Base-by-base conservation (phyloP, 169 alveolate genomes). In the Cardiosporidium cionae region DNA sequence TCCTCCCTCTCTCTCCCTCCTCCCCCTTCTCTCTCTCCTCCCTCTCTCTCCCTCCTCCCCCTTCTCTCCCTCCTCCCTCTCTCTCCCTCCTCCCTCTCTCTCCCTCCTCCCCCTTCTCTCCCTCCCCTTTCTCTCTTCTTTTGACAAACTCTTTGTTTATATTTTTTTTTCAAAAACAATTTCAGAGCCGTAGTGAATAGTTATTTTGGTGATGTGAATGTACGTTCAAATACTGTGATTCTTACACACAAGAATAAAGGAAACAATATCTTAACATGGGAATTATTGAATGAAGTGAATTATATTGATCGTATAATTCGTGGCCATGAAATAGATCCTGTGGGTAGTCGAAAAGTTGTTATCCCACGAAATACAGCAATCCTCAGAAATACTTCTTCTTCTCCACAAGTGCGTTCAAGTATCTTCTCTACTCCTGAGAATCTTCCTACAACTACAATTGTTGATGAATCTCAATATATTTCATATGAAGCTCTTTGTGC, bases 311-410 rank as follows among this genome's bases (percentile, higher is more conserved):
- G 79, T 53, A 65, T 85, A 66, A 76, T 85, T 37, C 81, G 89
- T n/a, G 90, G 90, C n/a, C 77, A 79, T 34, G 81, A 78, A 9
- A 69, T 81, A 29, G 90, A 85, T 72, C 89, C 90, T 1, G 89
- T 70, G 16, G 84, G 84, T 52, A 84, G 88, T 28, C 32, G 90
- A 31, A 80, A 82, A 68, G 76, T 85, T 0, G 81, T 72, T 53
- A 71, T 79, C 7, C 85, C 85, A 27, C 85, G 83, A 7, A 68
- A 74, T 6, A 62, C 7, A 22, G 1, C 72, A 1, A n/a, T 6
- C 0, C 28, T 29, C 9, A 23, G 44, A 58, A 9, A 53, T 7
- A 4, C 36, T 22, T 25, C 28, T 0, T 9, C 28, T 33, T 7
- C 23, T 66, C 36, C 44, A 1, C 29, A 28, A 0, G 0, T 28